phyloP scores from a whole-genome alignment of 176 grass and related monocot genomes.

The Paspalum vaginatum region DNA sequence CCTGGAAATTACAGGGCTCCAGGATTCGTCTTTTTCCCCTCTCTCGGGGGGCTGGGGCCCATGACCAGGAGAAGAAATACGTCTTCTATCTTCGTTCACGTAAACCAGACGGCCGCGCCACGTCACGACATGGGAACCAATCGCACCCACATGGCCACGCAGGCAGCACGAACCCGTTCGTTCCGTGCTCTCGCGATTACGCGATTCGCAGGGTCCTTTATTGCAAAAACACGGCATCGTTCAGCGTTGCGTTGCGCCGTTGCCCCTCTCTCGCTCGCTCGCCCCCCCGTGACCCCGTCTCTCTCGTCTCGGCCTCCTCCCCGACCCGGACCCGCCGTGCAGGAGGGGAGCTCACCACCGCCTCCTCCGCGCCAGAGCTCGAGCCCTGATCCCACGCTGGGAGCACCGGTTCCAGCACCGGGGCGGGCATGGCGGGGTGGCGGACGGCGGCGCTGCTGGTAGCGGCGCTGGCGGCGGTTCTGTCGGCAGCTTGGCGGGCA shows the following conservation, averaged over 20 bases:
- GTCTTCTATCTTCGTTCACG: not conserved
- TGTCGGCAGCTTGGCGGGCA: conserved; percentile 31
- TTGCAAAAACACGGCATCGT: conserved; percentile 37
- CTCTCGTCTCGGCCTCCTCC: not conserved
- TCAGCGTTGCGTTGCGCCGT: not conserved
- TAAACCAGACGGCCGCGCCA: conserved; percentile 12
- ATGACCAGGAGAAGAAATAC: not conserved
- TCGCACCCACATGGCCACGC: conserved; percentile 34
- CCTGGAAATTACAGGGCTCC: too few relatives aligned
- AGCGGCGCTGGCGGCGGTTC: conserved; percentile 37
- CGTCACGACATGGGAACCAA: conserved; percentile 17
- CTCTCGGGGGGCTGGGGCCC: too few relatives aligned
- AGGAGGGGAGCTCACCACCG: conserved; percentile 23
- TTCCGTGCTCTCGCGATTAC: conserved; percentile 19
- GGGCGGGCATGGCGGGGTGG: conserved; percentile 43
- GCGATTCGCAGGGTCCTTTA: conserved; percentile 24
- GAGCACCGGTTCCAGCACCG: not conserved
- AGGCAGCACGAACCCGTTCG: not conserved
- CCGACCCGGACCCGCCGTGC: not conserved
- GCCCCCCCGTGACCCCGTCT: conserved; percentile 22
- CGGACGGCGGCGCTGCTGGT: conserved; percentile 38
- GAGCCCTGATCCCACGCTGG: not conserved
- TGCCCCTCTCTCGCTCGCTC: conserved; percentile 1
- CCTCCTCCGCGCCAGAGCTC: too few relatives aligned
- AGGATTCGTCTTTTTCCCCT: too few relatives aligned